phyloP scores from a whole-genome alignment of 2,329 filamentous ascomycete species.

The Septoria petroselini region DNA sequence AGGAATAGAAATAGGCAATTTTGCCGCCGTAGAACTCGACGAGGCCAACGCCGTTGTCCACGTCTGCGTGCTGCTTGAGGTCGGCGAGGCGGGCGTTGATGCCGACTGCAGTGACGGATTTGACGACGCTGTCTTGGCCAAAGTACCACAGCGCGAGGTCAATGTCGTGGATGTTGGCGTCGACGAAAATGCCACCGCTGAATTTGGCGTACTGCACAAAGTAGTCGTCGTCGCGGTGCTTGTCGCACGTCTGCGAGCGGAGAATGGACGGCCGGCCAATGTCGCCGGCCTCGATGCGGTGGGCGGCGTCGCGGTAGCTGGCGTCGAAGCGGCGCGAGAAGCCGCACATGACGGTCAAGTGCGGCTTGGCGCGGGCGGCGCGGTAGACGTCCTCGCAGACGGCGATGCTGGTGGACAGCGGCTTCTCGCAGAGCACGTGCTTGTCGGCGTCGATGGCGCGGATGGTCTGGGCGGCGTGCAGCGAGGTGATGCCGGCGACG shows the following conservation, averaged over 20 bases:
- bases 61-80: slow-evolving; percentile 56
- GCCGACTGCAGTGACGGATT: slow-evolving; percentile 56
- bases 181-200: slow-evolving; percentile 67
- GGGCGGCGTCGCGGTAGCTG: slow-evolving; percentile 60
- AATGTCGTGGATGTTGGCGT: slow-evolving; percentile 69
- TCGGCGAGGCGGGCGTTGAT: slow-evolving; percentile 60
- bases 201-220: slow-evolving; percentile 66
- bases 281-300: slow-evolving; percentile 51
- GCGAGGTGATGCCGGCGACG: slow-evolving; percentile 54
- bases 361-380: slow-evolving; percentile 39
- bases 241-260: slow-evolving; percentile 66
- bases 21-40: slow-evolving; percentile 64
- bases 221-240: slow-evolving; percentile 62
- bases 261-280: slow-evolving; percentile 62
- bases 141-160: slow-evolving; percentile 65
- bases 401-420: slow-evolving; percentile 57
- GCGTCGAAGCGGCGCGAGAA: slow-evolving; percentile 66
- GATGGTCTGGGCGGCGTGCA: slow-evolving; percentile 57
- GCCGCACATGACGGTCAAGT: slow-evolving; percentile 65
- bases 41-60: slow-evolving; percentile 62
- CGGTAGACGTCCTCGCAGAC: slow-evolving; percentile 57
- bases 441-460: slow-evolving; percentile 54
- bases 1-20: slow-evolving; percentile 63
- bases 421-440: slow-evolving; percentile 61
- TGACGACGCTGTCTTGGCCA: slow-evolving; percentile 54